Percentiles rank a stretch among this genome's conserved stretches.
These are phyloP conservation scores for Wickerhamiella sergipiensis DNA, from an alignment of 805 yeast species.

Conservation along the genomic window DNA sequence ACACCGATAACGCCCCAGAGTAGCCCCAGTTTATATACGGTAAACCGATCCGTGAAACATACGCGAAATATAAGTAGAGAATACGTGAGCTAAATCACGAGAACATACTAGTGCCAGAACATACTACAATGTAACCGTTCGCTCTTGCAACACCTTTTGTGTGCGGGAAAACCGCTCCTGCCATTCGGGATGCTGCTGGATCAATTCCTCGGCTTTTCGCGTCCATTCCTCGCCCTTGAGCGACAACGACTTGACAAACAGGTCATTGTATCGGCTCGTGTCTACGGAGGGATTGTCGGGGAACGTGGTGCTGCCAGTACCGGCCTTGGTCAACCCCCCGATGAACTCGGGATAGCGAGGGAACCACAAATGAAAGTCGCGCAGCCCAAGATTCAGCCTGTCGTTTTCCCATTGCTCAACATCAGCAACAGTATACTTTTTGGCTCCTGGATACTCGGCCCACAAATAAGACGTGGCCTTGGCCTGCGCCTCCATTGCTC, in stretches of 20 bases:
- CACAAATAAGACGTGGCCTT: constrained; percentile 9
- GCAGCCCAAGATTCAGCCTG: background rate
- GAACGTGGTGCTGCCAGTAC: constrained; percentile 1
- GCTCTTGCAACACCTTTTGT: background rate
- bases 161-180: background rate
- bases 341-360: constrained; percentile 10
- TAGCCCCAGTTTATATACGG: too few relatives aligned
- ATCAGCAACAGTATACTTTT: constrained; percentile 4
- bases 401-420: constrained; percentile 9
- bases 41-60: too few relatives aligned
- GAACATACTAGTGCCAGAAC: background rate
- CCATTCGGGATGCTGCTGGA: background rate
- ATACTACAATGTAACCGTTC: background rate
- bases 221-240: constrained; percentile 1
- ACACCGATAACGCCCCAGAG: too few relatives aligned
- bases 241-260: background rate
- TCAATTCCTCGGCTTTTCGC: background rate
- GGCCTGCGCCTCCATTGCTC: constrained; percentile 11
- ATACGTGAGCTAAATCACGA: too few relatives aligned
- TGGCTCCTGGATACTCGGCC: constrained; percentile 2
- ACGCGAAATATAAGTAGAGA: too few relatives aligned
- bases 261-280: background rate
- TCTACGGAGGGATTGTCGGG: background rate
- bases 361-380: constrained; percentile 10
- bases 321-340: constrained; percentile 5